Evolutionary conservation across 129 eudicot genomes (phyloP).

Genomic region (Logfia minima): DNA sequence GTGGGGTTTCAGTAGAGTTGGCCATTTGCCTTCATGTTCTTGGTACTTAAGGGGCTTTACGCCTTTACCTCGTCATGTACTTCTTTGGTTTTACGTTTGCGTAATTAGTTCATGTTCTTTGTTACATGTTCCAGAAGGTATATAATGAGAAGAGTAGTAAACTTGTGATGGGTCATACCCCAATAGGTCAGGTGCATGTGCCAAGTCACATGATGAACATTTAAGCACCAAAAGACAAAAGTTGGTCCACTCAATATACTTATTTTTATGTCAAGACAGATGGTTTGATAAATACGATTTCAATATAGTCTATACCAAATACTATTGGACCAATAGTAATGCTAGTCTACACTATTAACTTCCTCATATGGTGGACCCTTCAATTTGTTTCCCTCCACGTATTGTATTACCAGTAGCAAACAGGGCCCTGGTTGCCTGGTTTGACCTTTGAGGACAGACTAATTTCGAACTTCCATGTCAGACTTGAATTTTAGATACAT

Average conservation of each 20-base stretch:
- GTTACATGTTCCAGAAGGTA: conserved; percentile 9
- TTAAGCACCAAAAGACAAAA: conserved; percentile 5
- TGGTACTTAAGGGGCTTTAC: background rate
- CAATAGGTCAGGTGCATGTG: conserved; percentile 25
- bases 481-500: background rate
- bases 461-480: background rate
- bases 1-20: background rate
- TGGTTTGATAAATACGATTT: background rate
- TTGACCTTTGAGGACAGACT: conserved; percentile 13
- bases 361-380: conserved; percentile 19
- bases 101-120: background rate
- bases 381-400: conserved; percentile 2
- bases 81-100: background rate
- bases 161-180: conserved; percentile 5
- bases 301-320: background rate
- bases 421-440: background rate
- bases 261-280: background rate
- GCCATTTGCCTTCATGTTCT: background rate
- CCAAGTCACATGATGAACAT: conserved; percentile 24
- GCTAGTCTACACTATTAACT: conserved; percentile 1
- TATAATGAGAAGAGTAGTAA: conserved; percentile 1
- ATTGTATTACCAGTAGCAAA: background rate
- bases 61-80: background rate
- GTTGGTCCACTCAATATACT: background rate
- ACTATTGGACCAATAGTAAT: background rate